Percentiles rank a stretch among this genome's conserved stretches.
phyloP scores from a whole-genome alignment of 306 rosid genomes.

The Malus fusca region DNA sequence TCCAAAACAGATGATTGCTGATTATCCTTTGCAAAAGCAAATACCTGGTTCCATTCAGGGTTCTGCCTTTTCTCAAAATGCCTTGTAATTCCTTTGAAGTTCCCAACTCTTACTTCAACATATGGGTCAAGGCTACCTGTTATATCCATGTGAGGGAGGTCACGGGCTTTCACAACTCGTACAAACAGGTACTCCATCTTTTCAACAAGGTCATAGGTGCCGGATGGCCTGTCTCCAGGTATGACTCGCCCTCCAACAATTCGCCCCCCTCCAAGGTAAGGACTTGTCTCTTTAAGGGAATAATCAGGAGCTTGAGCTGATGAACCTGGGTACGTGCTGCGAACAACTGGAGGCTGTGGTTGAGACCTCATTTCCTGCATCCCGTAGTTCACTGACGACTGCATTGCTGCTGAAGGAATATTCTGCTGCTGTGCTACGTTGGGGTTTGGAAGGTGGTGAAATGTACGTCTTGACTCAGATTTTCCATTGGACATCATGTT shows the following conservation, averaged over 20 bases:
- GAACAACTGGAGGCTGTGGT: slow-evolving; percentile 31
- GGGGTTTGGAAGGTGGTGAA: slow-evolving; percentile 50
- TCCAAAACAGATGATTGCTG: slow-evolving; percentile 45
- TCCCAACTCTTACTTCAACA: slow-evolving; percentile 79
- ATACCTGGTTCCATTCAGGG: slow-evolving; percentile 91
- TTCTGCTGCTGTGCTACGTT: slow-evolving; percentile 25
- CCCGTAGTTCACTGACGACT: slow-evolving; percentile 36
- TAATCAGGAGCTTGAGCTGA: slow-evolving; percentile 43
- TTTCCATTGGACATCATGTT: slow-evolving; percentile 38
- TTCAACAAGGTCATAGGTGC: slow-evolving; percentile 85
- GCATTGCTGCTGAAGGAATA: slow-evolving; percentile 16
- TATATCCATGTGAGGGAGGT: slow-evolving; percentile 73
- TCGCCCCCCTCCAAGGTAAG: slow-evolving; percentile 81
- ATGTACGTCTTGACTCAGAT: slow-evolving; percentile 38
- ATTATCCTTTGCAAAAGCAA: slow-evolving; percentile 68
- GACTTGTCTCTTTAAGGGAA: slow-evolving; percentile 69
- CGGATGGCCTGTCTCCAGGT: slow-evolving; percentile 32
- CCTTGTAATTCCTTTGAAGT: slow-evolving; percentile 63
- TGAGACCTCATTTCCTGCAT: slow-evolving; percentile 57
- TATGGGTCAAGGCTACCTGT: slow-evolving; percentile 92
- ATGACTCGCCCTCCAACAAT: slow-evolving; percentile 63
- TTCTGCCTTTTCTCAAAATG: slow-evolving; percentile 59
- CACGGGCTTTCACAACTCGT: slow-evolving; percentile 85
- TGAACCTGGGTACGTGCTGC: slow-evolving; percentile 33
- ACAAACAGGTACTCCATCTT: slow-evolving; percentile 70